phyloP scores from a whole-genome alignment of 2,329 filamentous ascomycete species.

The Phyllosticta citrichinensis region DNA sequence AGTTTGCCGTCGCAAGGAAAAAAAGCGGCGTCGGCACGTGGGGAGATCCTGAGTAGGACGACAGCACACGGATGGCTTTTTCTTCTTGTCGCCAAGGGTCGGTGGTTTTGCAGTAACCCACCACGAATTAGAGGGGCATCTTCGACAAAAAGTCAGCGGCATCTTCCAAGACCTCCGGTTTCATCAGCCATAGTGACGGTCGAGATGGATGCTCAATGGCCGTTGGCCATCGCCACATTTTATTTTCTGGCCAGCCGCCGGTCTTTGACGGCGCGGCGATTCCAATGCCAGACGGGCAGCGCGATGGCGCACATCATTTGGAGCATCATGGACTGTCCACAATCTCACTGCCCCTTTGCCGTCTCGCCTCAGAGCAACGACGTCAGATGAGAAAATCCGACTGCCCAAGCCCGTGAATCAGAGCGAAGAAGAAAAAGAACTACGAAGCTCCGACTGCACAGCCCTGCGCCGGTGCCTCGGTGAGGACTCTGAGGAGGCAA shows the following conservation, averaged over 20 bases:
- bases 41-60: not conserved
- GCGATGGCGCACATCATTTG: not conserved
- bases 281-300: not conserved
- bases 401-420: not conserved
- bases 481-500: not conserved
- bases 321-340: not conserved
- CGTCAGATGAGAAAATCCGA: not conserved
- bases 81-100: not conserved
- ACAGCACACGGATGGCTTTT: not conserved
- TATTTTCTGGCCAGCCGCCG: not conserved
- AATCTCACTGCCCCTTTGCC: not conserved
- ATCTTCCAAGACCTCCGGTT: not conserved
- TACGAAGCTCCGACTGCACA: not conserved
- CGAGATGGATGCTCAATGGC: not conserved
- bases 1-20: not conserved
- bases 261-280: not conserved
- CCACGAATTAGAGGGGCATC: not conserved
- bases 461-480: not conserved
- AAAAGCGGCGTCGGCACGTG: not conserved
- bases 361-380: not conserved
- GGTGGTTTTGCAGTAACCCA: not conserved
- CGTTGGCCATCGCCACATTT: not conserved
- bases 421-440: not conserved
- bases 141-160: not conserved
- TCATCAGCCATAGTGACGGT: not conserved